A percentile compares a stretch with the other conserved stretches of the same genome.
phyloP scores from a whole-genome alignment of 768 basidiomycete genomes.

The Russula foetens region DNA sequence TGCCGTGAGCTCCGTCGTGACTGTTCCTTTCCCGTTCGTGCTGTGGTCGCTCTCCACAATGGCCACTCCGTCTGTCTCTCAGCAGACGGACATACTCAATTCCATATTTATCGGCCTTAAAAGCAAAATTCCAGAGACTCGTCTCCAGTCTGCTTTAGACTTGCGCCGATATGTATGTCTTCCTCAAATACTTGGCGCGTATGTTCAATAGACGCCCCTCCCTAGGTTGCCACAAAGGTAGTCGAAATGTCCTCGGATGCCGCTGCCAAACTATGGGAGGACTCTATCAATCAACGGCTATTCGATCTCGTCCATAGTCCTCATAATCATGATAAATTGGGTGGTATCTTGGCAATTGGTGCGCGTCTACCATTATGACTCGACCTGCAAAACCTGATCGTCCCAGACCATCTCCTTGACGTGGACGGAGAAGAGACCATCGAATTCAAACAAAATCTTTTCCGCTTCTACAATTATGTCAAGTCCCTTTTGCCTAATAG shows the following conservation, averaged over 20 bases:
- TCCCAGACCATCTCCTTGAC: constrained; percentile 64
- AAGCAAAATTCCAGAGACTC: constrained; percentile 54
- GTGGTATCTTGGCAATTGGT: constrained; percentile 87
- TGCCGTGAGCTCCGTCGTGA: too few species aligned
- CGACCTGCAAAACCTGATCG: constrained; percentile 6
- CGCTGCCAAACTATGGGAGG: constrained; percentile 78
- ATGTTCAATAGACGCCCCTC: constrained; percentile 3
- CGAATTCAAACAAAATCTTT: constrained; percentile 72
- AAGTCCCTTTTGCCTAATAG: constrained; percentile 85
- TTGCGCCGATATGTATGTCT: constrained; percentile 63
- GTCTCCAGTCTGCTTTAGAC: constrained; percentile 61
- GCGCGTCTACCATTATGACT: constrained; percentile 20
- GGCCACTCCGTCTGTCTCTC: constrained; percentile 50
- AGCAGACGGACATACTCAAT: constrained; percentile 54
- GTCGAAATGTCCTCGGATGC: constrained; percentile 79
- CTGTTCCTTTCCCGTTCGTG: too few species aligned
- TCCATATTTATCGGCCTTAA: constrained; percentile 61
- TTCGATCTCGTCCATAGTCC: constrained; percentile 82
- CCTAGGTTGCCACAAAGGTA: constrained; percentile 61
- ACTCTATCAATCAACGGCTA: constrained; percentile 68
- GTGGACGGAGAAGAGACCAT: constrained; percentile 74
- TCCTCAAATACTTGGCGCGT: background rate
- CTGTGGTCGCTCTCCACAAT: constrained; percentile 30
- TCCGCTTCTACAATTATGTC: constrained; percentile 88
- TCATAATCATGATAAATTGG: constrained; percentile 70